These are phyloP conservation scores for Angomonas deanei DNA, from an alignment of 208 protist genomes.

Conservation along the genomic window DNA sequence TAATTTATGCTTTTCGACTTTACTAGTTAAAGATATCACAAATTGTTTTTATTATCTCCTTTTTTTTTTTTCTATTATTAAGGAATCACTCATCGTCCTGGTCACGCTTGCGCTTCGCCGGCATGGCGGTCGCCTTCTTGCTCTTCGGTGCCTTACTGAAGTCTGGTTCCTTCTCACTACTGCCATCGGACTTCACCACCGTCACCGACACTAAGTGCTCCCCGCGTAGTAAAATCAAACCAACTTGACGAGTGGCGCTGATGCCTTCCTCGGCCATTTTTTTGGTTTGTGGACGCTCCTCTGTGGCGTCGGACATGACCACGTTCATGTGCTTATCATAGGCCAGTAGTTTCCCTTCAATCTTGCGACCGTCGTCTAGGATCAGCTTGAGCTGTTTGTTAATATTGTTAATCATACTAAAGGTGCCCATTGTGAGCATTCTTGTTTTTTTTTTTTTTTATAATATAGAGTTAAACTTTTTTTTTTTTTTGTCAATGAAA, in stretches of 20 bases:
- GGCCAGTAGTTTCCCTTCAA: slow-evolving; percentile 73
- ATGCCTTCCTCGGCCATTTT: slow-evolving; percentile 62
- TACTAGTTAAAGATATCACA: no score
- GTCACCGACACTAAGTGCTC: slow-evolving; percentile 82
- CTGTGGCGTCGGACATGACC: slow-evolving; percentile 50
- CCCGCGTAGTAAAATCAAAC: slow-evolving; percentile 75
- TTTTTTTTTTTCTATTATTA: background rate
- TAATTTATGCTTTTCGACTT: background rate
- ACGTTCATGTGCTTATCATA: slow-evolving; percentile 89
- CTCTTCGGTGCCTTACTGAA: slow-evolving; percentile 39
- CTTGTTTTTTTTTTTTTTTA: slow-evolving; percentile 6
- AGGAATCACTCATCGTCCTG: slow-evolving; percentile 8
- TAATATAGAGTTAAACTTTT: no score
- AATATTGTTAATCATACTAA: slow-evolving; percentile 81
- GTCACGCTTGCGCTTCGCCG: slow-evolving; percentile 34
- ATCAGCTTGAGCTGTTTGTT: slow-evolving; percentile 66
- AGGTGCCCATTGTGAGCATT: slow-evolving; percentile 41
- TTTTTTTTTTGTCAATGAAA: slow-evolving; percentile 12
- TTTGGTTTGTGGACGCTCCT: slow-evolving; percentile 60
- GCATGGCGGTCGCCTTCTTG: slow-evolving; percentile 27
- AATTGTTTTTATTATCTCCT: background rate
- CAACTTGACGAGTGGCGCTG: slow-evolving; percentile 43
- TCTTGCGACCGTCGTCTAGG: slow-evolving; percentile 64
- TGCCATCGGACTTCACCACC: slow-evolving; percentile 20
- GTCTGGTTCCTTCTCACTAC: background rate